Evolutionary conservation across 495 filamentous ascomycete genomes (phyloP).

Genomic region (Haplographium delicatum): DNA sequence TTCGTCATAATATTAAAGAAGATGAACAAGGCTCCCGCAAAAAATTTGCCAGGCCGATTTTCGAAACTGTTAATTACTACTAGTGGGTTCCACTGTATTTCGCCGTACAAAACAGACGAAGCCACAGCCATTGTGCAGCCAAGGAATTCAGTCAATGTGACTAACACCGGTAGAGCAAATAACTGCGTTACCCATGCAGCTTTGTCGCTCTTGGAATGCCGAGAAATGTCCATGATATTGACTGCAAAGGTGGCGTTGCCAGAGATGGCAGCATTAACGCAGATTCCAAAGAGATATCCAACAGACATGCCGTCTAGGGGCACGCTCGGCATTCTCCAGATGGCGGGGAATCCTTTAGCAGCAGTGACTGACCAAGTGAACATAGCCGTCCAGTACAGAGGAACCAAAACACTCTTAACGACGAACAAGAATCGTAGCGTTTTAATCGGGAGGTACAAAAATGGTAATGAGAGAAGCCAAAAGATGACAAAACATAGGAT

Average conservation of each 20-base stretch:
- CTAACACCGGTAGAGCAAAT: neutral
- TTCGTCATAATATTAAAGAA: neutral
- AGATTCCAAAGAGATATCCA: neutral
- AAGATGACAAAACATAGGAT: neutral
- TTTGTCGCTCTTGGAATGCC: neutral
- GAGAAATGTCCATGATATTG: neutral
- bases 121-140: neutral
- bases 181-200: neutral
- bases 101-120: neutral
- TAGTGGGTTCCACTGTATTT: neutral
- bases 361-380: neutral
- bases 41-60: neutral
- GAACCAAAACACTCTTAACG: neutral
- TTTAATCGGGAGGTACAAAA: neutral
- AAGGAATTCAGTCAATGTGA: neutral
- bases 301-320: neutral
- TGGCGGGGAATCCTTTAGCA: neutral
- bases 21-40: neutral
- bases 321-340: neutral
- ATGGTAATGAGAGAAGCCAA: neutral
- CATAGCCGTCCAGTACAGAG: neutral
- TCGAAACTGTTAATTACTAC: neutral
- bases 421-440: neutral
- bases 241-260: neutral
- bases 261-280: neutral